Conservation (phyloP, 2,329 filamentous ascomycete species). For the Nemania bipapillata region DNA sequence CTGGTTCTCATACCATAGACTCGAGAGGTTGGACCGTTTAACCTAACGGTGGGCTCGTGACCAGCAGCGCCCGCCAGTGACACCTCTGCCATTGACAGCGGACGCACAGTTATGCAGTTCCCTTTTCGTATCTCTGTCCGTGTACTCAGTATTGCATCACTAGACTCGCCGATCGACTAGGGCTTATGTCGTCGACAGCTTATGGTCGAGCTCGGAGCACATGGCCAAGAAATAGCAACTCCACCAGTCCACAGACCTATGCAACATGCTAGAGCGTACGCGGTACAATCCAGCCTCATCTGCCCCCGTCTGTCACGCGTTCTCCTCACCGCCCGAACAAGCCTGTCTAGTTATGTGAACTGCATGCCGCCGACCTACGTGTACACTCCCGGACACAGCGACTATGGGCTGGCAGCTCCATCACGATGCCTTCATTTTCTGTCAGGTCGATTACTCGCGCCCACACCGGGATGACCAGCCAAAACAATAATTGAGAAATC, state of each 20-base stretch:
- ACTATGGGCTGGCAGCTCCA: slow-evolving; percentile 34
- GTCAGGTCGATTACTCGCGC: slow-evolving; percentile 19
- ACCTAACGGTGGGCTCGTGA: slow-evolving; percentile 40
- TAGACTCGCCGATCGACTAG: slow-evolving; percentile 38
- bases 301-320: slow-evolving; percentile 34
- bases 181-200: slow-evolving; percentile 30
- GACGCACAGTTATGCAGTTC: slow-evolving; percentile 31
- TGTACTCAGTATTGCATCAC: slow-evolving; percentile 32
- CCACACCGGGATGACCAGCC: slow-evolving; percentile 13
- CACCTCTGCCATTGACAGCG: slow-evolving; percentile 25
- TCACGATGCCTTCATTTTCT: slow-evolving; percentile 41
- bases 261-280: slow-evolving; percentile 21
- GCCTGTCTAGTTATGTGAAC: slow-evolving; percentile 35
- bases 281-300: slow-evolving; percentile 36
- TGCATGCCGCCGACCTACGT: slow-evolving; percentile 42
- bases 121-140: slow-evolving; percentile 31
- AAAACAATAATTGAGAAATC: slow-evolving; percentile 14
- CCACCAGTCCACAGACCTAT: slow-evolving; percentile 32
- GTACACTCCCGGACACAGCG: slow-evolving; percentile 34
- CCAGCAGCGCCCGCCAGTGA: slow-evolving; percentile 33
- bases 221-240: slow-evolving; percentile 31
- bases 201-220: slow-evolving; percentile 20
- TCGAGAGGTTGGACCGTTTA: slow-evolving; percentile 28
- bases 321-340: slow-evolving; percentile 38
- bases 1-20: slow-evolving; percentile 20